Evolutionary conservation across 2,329 filamentous ascomycete species (phyloP).

Genomic region (Scytalidium sp.): DNA sequence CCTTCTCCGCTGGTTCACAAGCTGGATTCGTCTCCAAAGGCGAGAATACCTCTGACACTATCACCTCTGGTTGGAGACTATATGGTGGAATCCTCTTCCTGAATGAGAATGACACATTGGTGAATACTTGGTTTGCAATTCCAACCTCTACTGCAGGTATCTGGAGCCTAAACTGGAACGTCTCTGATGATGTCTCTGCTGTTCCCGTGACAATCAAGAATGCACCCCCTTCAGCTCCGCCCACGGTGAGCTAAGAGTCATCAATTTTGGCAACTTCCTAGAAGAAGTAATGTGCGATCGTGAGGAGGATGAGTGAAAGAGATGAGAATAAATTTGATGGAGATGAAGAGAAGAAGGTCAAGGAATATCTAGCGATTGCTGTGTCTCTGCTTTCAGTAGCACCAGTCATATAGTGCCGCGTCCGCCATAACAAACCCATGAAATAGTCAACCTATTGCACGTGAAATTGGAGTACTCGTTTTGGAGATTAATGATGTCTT

Average conservation of each 20-base stretch:
- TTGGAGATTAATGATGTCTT: too few relatives aligned
- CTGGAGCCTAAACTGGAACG: not conserved
- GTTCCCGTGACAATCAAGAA: not conserved
- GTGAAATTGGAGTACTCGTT: too few relatives aligned
- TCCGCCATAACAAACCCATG: too few relatives aligned
- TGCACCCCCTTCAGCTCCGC: not conserved
- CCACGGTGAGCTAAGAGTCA: conserved; percentile 3
- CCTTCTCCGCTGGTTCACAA: not conserved
- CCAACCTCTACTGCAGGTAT: not conserved
- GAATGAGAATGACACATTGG: not conserved
- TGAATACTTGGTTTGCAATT: not conserved
- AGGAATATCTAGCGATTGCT: too few relatives aligned
- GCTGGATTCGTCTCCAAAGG: not conserved
- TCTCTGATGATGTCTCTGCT: not conserved
- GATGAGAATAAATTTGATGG: too few relatives aligned
- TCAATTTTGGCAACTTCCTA: too few relatives aligned
- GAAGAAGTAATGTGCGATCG: too few relatives aligned
- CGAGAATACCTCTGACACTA: not conserved
- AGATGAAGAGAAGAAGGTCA: too few relatives aligned
- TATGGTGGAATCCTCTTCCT: not conserved
- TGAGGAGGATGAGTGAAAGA: too few relatives aligned
- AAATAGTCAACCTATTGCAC: too few relatives aligned
- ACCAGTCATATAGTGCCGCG: too few relatives aligned
- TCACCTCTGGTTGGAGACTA: not conserved
- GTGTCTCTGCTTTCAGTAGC: too few relatives aligned